These are phyloP conservation scores for Rugonectria rugulosa DNA, from an alignment of 2,329 filamentous ascomycete genomes.

Conservation along the genomic window DNA sequence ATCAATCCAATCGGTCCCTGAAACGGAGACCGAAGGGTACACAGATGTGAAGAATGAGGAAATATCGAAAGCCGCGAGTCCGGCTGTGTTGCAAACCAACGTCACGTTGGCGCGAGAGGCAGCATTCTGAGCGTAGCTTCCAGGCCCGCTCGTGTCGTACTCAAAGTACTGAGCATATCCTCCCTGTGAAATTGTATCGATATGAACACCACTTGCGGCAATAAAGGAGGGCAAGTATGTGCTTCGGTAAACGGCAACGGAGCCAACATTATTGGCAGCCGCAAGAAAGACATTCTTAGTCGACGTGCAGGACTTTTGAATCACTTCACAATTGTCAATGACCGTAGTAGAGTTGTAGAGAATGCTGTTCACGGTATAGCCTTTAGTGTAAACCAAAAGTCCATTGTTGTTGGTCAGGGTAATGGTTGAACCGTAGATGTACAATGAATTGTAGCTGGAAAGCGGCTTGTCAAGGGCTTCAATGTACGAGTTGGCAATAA, in stretches of 20 bases:
- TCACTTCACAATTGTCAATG: slow-evolving; percentile 49
- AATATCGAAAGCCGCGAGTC: slow-evolving; percentile 39
- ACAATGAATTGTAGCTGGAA: slow-evolving; percentile 49
- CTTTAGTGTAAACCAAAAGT: slow-evolving; percentile 48
- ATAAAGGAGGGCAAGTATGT: slow-evolving; percentile 48
- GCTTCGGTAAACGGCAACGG: slow-evolving; percentile 51
- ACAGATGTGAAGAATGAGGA: slow-evolving; percentile 22
- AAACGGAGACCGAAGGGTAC: slow-evolving; percentile 22
- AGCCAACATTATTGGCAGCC: slow-evolving; percentile 49
- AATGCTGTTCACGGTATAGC: slow-evolving; percentile 36
- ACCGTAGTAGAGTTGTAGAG: slow-evolving; percentile 50
- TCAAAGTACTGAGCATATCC: slow-evolving; percentile 49
- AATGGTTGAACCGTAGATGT: slow-evolving; percentile 53
- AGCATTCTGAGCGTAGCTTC: slow-evolving; percentile 48
- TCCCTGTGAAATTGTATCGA: slow-evolving; percentile 43
- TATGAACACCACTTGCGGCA: slow-evolving; percentile 43
- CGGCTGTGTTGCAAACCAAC: slow-evolving; percentile 40
- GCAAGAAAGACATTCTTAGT: slow-evolving; percentile 52
- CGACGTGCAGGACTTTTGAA: slow-evolving; percentile 37
- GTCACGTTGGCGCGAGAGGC: slow-evolving; percentile 44
- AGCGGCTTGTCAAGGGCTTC: slow-evolving; percentile 53
- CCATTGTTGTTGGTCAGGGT: slow-evolving; percentile 45
- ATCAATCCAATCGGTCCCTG: slow-evolving; percentile 31
- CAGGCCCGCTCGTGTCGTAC: slow-evolving; percentile 49
- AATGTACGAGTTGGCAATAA: slow-evolving; percentile 55